Evolutionary conservation across 163 green algal species (phyloP).

Genomic region (Chlorella variabilis): DNA sequence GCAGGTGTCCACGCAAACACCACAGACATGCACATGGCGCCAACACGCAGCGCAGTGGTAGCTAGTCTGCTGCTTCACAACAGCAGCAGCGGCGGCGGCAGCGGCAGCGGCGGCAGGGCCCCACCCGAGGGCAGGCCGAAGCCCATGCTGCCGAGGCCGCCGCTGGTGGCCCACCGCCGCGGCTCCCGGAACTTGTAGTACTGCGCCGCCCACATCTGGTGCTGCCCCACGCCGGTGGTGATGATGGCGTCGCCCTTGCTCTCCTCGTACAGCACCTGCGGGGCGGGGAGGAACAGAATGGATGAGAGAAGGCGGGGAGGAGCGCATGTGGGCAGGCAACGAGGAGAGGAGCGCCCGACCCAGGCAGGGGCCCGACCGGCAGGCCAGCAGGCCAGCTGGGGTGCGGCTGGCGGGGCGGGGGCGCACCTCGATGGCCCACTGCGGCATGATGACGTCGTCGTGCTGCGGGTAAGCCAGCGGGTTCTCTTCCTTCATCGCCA

Average conservation of each 20-base stretch:
- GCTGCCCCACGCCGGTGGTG: constrained; percentile 97
- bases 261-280: constrained; percentile 88
- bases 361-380: too few species aligned
- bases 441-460: constrained; percentile 94
- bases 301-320: neutral
- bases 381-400: too few species aligned
- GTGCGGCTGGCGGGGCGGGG: too few species aligned
- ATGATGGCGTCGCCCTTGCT: constrained; percentile 96
- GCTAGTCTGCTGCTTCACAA: too few species aligned
- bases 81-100: too few species aligned
- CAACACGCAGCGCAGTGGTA: too few species aligned
- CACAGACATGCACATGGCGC: too few species aligned
- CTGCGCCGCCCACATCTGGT: constrained; percentile 99
- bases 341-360: neutral
- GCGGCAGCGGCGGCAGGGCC: too few species aligned
- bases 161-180: constrained; percentile 71
- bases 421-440: constrained; percentile 91
- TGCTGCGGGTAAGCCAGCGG: constrained; percentile 86
- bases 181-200: constrained; percentile 88
- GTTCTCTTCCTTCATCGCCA: constrained; percentile 75
- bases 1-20: too few species aligned
- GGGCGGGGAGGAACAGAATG: neutral
- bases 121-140: constrained; percentile 91
- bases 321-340: neutral
- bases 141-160: constrained; percentile 97